phyloP scores from a whole-genome alignment of 345 rosid species.

The Luvunga scandens region DNA sequence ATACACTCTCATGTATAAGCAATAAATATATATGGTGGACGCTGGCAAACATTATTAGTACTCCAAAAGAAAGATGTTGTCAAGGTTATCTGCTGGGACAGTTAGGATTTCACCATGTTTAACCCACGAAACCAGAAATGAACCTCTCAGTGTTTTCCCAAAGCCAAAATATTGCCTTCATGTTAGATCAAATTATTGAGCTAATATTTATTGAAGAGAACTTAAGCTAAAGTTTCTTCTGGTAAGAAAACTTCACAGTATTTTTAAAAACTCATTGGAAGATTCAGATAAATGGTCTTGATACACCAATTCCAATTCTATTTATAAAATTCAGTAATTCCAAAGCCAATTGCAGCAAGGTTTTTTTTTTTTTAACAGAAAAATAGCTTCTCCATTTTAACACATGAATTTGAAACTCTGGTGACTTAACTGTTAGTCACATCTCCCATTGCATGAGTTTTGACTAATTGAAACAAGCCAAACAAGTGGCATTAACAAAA shows the following conservation, averaged over 20 bases:
- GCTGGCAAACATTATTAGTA: not conserved
- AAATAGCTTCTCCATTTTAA: not conserved
- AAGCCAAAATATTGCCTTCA: not conserved
- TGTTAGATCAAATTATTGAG: not conserved
- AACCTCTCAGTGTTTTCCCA: not conserved
- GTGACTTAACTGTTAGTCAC: not conserved
- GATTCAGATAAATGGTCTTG: not conserved
- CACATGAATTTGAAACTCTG: not conserved
- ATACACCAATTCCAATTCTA: not conserved
- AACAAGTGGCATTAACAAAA: not conserved
- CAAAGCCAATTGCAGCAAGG: no score
- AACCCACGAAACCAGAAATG: not conserved
- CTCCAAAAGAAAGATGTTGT: not conserved
- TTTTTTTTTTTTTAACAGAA: rapidly evolving
- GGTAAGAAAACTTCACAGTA: not conserved
- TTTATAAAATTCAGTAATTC: no score
- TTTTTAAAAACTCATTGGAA: not conserved
- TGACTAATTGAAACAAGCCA: not conserved
- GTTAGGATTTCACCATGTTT: not conserved
- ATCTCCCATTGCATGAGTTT: not conserved
- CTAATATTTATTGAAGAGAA: not conserved
- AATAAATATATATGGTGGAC: not conserved
- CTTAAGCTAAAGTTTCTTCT: no score
- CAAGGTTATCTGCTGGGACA: not conserved
- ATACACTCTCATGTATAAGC: not conserved